Conservation (phyloP, 768 basidiomycete genomes). For the Boletus sp. region DNA sequence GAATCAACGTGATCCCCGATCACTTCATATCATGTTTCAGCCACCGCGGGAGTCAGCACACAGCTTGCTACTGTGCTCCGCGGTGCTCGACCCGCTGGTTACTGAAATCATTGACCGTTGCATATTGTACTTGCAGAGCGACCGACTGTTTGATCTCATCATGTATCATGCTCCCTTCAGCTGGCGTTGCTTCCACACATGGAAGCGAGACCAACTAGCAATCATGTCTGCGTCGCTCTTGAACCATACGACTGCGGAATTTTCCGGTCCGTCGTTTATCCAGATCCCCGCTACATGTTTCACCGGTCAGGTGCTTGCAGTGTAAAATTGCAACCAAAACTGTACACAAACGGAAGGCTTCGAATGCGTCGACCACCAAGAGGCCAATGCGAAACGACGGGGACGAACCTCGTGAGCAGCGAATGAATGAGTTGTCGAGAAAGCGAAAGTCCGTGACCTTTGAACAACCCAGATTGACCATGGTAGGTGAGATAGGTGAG, state of each 20-base stretch:
- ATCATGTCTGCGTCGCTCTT: background rate
- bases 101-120: background rate
- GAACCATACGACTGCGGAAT: background rate
- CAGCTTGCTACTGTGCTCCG: background rate
- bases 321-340: background rate
- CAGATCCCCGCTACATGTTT: background rate
- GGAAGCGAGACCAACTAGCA: background rate
- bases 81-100: background rate
- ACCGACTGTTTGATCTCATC: background rate
- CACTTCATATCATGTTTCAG: no score
- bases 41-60: no score
- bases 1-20: no score
- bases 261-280: background rate
- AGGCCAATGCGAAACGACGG: background rate
- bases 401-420: constrained; percentile 69
- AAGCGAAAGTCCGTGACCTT: constrained; percentile 22
- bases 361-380: background rate
- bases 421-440: constrained; percentile 56
- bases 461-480: constrained; percentile 16
- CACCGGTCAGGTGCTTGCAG: background rate
- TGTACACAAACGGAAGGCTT: background rate
- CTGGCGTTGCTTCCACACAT: background rate
- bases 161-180: background rate
- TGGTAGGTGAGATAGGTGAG: constrained; percentile 87
- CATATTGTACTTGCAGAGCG: background rate